Base-by-base conservation (phyloP, 169 alveolate genomes). In the Plasmodium ovale region DNA sequence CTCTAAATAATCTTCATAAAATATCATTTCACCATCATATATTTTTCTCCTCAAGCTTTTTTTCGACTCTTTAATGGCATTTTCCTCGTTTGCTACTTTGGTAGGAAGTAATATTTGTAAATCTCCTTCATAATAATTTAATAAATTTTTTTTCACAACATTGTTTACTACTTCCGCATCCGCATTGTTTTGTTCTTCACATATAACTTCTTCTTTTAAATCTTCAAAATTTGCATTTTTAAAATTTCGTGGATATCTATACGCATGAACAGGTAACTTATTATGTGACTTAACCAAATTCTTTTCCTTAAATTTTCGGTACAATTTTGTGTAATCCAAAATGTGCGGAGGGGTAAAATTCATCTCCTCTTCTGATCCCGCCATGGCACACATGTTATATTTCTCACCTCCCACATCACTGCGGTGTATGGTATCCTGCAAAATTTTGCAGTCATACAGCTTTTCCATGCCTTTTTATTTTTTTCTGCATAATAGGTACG, bases 11-110 rank as follows among this genome's bases (percentile, higher is more conserved):
- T 87, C 88, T 31, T 87, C 88, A 62, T 72, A 87, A 65, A 82
- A 82, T 64, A 82, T 82, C 21, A 90, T 92, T 92, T 93, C 95
- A 16, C 95, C 95, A 59, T 89, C 93, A 42, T 87, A 87, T 42
- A 93, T 58, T 19, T 92, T 87, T 70, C 90, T 65, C 19, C 95
- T 37, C 31, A 93, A 87, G 10, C 79, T 39, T 67, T 93, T 93
- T 56, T 87, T 87, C 33, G 72, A 35, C 27, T 49, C 44, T 54
- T 9, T 68, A 25, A 16, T 14, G n/a, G 44, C 3, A 2, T 10
- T 23, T 3, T 42, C 31, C 23, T 5, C 25, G 12, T 21, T 16
- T 49, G 25, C 37, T 47, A 47, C 51, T 37, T 19, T 21, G 10
- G 21, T 53, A 44, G 67, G 88, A 44, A 77, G 14, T 27, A 53